Evolutionary conservation across 2,329 filamentous ascomycete species (phyloP), one percentile per base, ranked within the genome.

Genomic region (Thelonectria discophora): DNA sequence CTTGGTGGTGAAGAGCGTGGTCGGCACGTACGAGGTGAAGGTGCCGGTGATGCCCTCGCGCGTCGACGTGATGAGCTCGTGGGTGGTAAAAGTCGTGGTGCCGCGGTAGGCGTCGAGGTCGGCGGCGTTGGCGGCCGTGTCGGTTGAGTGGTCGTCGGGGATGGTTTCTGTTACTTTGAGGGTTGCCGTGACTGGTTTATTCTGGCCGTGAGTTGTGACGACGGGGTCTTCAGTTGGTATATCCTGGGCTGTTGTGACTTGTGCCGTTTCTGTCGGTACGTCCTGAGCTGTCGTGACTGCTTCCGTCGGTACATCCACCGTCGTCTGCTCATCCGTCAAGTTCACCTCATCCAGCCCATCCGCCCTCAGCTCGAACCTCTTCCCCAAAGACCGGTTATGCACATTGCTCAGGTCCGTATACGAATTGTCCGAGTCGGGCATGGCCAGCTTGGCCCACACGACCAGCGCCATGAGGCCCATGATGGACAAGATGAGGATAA

Each of bases 361-460:
- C 5, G n/a, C 5, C 17, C 40, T 15, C n/a, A 20, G 18, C 5
- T 21, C 17, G 18, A 5, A 27, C 34, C 20, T 15, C 13, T 12
- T 13, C 24, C n/a, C 45, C 9, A 30, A 5, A 8, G 20, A 13
- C n/a, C 45, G 45, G 10, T 47, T 21, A 5, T 47, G 12, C 8
- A 47, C 2, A 13, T 27, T 2, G 8, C 24, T 21, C 12, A 27
- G 13, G 17, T 47, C 21, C 4, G 20, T 47, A 21, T 47, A 47
- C 11, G 65, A 67, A 2, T 34, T 64, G 13, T 72, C 68, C 3
- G 70, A 72, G 40, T 70, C 40, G 9, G 68, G 69, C 69, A 72
- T 72, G 20, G 59, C 50, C 21, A 65, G 47, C 43, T 63, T 61
- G 6, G 69, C 70, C 65, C 67, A 72, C 11, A 71, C 32, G 9